Conservation (phyloP, 306 rosid species). For the Prunus mongolica region DNA sequence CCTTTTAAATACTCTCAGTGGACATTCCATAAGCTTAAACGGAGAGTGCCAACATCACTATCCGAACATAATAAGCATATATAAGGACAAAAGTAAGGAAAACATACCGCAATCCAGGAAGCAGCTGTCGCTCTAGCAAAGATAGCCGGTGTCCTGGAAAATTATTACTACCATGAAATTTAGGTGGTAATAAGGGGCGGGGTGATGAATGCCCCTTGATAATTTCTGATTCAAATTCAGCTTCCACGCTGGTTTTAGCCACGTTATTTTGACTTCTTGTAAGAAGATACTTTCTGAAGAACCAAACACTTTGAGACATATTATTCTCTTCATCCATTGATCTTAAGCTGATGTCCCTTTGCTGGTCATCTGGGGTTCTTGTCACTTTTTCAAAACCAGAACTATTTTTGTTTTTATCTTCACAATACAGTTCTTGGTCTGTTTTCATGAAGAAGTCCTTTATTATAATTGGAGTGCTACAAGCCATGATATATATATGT, state of each 20-base stretch:
- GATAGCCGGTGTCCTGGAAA: conserved; percentile 5
- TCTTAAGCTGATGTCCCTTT: neutral
- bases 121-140: conserved; percentile 6
- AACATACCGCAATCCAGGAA: conserved; percentile 16
- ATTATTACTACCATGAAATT: neutral
- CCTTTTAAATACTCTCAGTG: too few relatives aligned
- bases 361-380: neutral
- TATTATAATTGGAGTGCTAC: neutral
- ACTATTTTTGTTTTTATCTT: neutral
- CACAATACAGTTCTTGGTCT: neutral
- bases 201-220: neutral
- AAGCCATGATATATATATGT: too few relatives aligned
- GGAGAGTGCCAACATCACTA: too few relatives aligned
- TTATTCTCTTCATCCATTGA: neutral
- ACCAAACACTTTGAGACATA: conserved; percentile 18
- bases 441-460: neutral
- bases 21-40: too few relatives aligned
- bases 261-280: conserved; percentile 11
- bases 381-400: neutral
- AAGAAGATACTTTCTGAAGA: conserved; percentile 29
- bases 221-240: neutral
- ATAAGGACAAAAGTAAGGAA: too few relatives aligned
- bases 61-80: too few relatives aligned
- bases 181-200: neutral
- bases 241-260: neutral